Percentiles rank a stretch among this genome's conserved stretches.
phyloP scores from a whole-genome alignment of 371 early-diverging fungal species.

The Rhizomucor pusillus region DNA sequence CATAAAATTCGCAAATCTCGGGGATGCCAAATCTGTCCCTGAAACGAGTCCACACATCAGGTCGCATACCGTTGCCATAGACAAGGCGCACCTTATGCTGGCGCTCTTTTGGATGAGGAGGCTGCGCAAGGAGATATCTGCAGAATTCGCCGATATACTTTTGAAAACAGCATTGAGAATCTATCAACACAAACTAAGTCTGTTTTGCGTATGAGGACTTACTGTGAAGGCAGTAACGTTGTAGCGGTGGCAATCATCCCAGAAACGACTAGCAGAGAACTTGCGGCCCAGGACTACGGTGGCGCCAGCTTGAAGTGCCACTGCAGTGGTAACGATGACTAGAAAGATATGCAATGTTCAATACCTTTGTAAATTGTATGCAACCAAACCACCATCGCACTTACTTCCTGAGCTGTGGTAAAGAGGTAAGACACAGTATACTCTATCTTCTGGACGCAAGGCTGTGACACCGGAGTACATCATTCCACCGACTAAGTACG shows the following conservation, averaged over 20 bases:
- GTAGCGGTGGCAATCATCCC: constrained; percentile 45
- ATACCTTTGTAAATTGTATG: background rate
- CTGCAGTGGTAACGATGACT: constrained; percentile 34
- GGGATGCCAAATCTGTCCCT: constrained; percentile 48
- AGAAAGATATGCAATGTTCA: background rate
- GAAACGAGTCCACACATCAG: constrained; percentile 68
- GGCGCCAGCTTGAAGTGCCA: constrained; percentile 27
- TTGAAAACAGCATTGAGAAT: background rate
- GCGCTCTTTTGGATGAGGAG: constrained; percentile 47
- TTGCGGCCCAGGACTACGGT: constrained; percentile 46
- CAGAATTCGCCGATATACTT: constrained; percentile 73
- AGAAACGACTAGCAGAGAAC: constrained; percentile 50
- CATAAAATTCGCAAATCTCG: constrained; percentile 58
- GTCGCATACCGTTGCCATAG: constrained; percentile 72
- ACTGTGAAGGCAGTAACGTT: constrained; percentile 37
- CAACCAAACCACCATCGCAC: background rate
- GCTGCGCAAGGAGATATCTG: constrained; percentile 57
- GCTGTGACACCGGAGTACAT: constrained; percentile 23
- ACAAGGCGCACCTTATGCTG: constrained; percentile 49
- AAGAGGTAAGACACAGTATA: constrained; percentile 49
- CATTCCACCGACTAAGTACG: constrained; percentile 12
- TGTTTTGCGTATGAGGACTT: constrained; percentile 7
- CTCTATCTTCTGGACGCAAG: constrained; percentile 23
- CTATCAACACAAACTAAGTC: too few species aligned
- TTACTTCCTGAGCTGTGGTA: constrained; percentile 53